Conservation (phyloP, 768 basidiomycete genomes). For the Xerocomellus dryophilus region DNA sequence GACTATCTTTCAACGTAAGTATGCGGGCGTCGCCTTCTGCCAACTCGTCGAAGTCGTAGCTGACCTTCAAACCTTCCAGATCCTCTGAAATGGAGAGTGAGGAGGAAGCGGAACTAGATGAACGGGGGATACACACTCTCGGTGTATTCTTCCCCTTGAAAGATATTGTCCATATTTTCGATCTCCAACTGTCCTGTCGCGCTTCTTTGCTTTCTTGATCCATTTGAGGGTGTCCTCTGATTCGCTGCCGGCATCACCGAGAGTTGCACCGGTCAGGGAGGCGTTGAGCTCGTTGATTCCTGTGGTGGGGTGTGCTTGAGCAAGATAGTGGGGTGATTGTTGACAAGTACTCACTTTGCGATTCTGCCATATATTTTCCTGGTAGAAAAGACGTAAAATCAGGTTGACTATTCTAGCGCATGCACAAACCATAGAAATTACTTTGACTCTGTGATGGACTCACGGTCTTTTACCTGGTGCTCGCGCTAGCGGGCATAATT, state of each 20-base stretch:
- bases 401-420: slow-evolving; percentile 11
- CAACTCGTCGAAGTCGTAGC: slow-evolving; percentile 88
- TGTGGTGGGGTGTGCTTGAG: slow-evolving; percentile 49
- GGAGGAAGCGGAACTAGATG: neutral
- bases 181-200: slow-evolving; percentile 80
- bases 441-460: slow-evolving; percentile 71
- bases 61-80: slow-evolving; percentile 91
- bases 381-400: slow-evolving; percentile 20
- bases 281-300: slow-evolving; percentile 92
- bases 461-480: slow-evolving; percentile 54
- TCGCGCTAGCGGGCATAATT: slow-evolving; percentile 80
- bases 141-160: slow-evolving; percentile 72
- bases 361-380: slow-evolving; percentile 74
- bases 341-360: slow-evolving; percentile 75
- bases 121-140: slow-evolving; percentile 59
- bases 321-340: slow-evolving; percentile 10
- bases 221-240: slow-evolving; percentile 81
- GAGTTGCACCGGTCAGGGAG: slow-evolving; percentile 87
- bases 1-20: slow-evolving; percentile 94
- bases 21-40: slow-evolving; percentile 93
- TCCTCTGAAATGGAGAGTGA: slow-evolving; percentile 54
- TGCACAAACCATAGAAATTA: slow-evolving; percentile 40
- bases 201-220: slow-evolving; percentile 90
- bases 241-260: slow-evolving; percentile 82
- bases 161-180: slow-evolving; percentile 77